Evolutionary conservation across 345 rosid species (phyloP).

Genomic region (Combretum micranthum): DNA sequence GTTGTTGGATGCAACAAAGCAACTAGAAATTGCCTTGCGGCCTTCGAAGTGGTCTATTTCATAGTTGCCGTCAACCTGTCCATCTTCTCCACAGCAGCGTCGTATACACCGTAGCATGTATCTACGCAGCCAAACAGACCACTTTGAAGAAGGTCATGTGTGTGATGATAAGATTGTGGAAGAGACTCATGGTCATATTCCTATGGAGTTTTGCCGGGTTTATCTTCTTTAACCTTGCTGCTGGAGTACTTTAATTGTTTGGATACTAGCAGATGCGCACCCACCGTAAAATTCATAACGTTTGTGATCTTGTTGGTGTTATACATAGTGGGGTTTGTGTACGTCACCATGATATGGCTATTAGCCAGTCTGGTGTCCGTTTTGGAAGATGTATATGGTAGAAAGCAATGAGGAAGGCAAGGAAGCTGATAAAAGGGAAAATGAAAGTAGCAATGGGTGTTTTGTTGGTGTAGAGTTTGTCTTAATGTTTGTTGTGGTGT

Average conservation of each 20-base stretch:
- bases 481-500: conserved; percentile 4
- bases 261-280: not conserved
- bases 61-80: conserved; percentile 24
- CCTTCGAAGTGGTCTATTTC: conserved; percentile 26
- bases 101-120: conserved; percentile 43
- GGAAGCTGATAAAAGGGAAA: conserved; percentile 40
- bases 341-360: conserved; percentile 36
- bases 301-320: not conserved
- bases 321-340: conserved; percentile 22
- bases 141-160: conserved; percentile 30
- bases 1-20: too few species aligned
- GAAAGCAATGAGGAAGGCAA: conserved; percentile 39
- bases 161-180: conserved; percentile 52
- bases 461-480: conserved; percentile 2
- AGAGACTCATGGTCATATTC: conserved; percentile 40
- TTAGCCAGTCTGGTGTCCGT: conserved; percentile 49
- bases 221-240: conserved; percentile 13
- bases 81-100: conserved; percentile 52
- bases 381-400: conserved; percentile 38
- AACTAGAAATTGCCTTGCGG: conserved; percentile 10
- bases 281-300: not conserved
- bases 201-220: conserved; percentile 18
- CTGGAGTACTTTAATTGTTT: not conserved
- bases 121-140: conserved; percentile 29
- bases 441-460: conserved; percentile 5